These are phyloP conservation scores for Saccharum spontaneum DNA, from an alignment of 176 grass and related monocot species.

Conservation along the genomic window DNA sequence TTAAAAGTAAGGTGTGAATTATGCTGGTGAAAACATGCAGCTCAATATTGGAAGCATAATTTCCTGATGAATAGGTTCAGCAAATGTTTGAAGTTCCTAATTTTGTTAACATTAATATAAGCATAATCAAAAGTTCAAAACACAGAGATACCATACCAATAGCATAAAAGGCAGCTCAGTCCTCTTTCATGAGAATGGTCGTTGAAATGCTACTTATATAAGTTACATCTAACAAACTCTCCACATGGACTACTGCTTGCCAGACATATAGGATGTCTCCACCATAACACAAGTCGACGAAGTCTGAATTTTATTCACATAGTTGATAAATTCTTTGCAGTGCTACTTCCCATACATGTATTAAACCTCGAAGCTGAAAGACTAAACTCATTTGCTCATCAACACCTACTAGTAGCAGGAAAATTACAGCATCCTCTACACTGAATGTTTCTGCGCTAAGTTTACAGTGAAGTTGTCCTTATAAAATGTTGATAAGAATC, in stretches of 20 bases:
- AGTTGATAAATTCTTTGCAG: neutral
- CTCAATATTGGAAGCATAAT: neutral
- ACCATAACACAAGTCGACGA: neutral
- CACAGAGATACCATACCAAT: neutral
- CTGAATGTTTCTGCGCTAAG: neutral
- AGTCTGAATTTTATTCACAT: neutral
- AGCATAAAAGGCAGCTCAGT: neutral
- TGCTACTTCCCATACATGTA: neutral
- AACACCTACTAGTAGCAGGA: neutral
- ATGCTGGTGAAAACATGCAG: neutral
- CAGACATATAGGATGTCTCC: neutral
- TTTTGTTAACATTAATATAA: neutral
- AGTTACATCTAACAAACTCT: neutral
- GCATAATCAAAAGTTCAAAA: neutral
- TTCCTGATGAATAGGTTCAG: neutral
- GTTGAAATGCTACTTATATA: neutral
- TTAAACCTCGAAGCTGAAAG: neutral
- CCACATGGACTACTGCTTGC: neutral
- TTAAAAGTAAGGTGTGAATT: constrained; percentile 23
- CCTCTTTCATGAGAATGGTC: neutral
- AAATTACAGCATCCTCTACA: neutral
- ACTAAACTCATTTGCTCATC: neutral
- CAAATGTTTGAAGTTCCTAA: neutral
- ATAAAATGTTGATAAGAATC: neutral
- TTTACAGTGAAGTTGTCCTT: neutral